Evolutionary conservation across 495 filamentous ascomycete species (phyloP).

Genomic region (Aspergillus wentii): DNA sequence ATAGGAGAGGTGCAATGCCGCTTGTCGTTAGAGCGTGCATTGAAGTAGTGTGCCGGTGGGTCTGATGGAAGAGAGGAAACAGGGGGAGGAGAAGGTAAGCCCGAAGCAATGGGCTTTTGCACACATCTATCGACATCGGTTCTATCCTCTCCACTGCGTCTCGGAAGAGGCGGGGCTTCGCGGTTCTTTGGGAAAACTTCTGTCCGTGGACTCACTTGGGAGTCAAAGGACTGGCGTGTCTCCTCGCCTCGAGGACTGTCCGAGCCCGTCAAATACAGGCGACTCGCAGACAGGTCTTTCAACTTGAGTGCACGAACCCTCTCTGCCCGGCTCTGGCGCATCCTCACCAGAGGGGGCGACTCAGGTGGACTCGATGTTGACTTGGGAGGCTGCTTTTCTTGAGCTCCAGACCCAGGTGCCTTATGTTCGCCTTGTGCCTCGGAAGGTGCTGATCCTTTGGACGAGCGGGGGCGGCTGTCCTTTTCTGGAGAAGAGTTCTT

Average conservation of each 20-base stretch:
- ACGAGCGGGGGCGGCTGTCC: not conserved
- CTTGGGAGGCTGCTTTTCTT: not conserved
- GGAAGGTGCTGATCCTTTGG: not conserved
- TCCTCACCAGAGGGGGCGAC: constrained; percentile 3
- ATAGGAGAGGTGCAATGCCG: constrained; percentile 18
- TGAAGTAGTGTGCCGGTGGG: constrained; percentile 12
- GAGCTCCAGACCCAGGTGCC: no score
- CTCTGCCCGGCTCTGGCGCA: constrained; percentile 14
- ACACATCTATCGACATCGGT: not conserved
- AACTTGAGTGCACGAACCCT: constrained; percentile 20
- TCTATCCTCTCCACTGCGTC: no score
- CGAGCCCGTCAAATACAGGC: constrained; percentile 7
- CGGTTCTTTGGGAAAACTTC: no score
- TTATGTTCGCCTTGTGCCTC: not conserved
- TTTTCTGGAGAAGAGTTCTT: no score
- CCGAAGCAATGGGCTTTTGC: constrained; percentile 21
- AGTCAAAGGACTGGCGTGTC: no score
- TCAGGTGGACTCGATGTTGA: not conserved
- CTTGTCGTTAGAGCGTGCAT: constrained; percentile 5
- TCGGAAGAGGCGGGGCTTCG: no score
- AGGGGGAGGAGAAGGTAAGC: constrained; percentile 28
- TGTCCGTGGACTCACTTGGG: no score
- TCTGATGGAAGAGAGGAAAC: constrained; percentile 22
- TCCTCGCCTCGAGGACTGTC: constrained; percentile 1
- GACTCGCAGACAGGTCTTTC: constrained; percentile 19